Conservation (phyloP, 2,329 filamentous ascomycete species). For the Metarhizium album region DNA sequence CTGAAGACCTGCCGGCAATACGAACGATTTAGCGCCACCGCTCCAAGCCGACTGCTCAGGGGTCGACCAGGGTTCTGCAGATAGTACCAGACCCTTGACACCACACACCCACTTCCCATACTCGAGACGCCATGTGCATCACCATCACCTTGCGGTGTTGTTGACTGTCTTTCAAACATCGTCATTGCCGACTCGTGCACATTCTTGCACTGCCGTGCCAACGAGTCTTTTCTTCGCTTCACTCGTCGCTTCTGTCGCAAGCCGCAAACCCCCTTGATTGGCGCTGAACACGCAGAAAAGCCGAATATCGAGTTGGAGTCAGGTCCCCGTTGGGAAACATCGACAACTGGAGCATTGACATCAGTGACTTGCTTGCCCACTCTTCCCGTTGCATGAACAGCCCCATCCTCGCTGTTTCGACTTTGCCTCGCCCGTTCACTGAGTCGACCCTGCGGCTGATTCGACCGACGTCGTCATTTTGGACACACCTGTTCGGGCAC, state of each 20-base stretch:
- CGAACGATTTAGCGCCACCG: not conserved
- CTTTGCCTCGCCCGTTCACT: not conserved
- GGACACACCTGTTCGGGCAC: not conserved
- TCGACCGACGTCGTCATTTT: not conserved
- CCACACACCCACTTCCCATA: conserved; percentile 14
- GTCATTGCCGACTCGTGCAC: not conserved
- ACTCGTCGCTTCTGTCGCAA: not conserved
- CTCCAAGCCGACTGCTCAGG: not conserved
- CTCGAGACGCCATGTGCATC: conserved; percentile 24
- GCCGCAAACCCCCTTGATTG: not conserved
- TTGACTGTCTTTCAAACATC: conserved; percentile 15
- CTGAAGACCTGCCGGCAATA: not conserved
- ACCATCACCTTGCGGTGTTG: conserved; percentile 17
- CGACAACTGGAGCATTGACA: not conserved
- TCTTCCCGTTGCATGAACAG: conserved; percentile 6
- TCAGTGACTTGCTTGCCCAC: not conserved
- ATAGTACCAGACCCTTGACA: no score
- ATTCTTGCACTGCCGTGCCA: not conserved
- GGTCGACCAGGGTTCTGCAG: not conserved
- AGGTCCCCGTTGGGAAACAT: not conserved
- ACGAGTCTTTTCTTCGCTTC: not conserved
- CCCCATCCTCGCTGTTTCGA: conserved; percentile 6
- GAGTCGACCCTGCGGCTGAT: not conserved
- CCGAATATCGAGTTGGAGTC: no score
- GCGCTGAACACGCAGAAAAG: not conserved